Evolutionary conservation across 371 early-diverging fungal genomes (phyloP), one percentile per base, ranked within the genome.

Genomic region (Coemansia sp.): DNA sequence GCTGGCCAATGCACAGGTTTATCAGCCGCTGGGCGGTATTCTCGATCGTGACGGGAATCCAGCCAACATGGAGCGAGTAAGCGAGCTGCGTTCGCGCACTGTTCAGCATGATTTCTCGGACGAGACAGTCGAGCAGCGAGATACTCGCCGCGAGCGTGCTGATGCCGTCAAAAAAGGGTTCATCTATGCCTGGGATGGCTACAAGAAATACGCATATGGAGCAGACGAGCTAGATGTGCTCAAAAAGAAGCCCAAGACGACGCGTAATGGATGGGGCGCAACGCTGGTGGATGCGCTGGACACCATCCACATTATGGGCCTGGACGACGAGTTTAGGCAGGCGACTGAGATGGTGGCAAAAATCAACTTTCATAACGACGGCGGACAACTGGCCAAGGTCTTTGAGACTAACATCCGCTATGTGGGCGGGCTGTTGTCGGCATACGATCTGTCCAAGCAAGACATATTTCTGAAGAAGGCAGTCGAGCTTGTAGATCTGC

Each of bases 361-460:
- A 5, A 54, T 82, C n/a, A 67, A 82, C 54, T 82, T 82, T 26
- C 61, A 39, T 47, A 67, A 74, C 9, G 95, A 94, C 78, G 82
- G 85, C 47, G 84, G 90, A 30, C 72, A 80, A 65, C 65, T 65
- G 56, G 93, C 96, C 26, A 93, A 91, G 66, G 86, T 96, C 14
- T 98, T 98, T 79, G 98, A 98, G 80, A 93, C 93, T 0, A 95
- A 91, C 9, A 98, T 98, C 65, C 89, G 98, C 4, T 86, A 94
- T 1, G 78, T 98, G 3, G 98, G 98, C 25, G 96, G 95, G 8
- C 80, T 97, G 39, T 73, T 96, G 16, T 87, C 90, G 20, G 91
- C 93, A 0, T 78, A 79, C 47, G 90, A 94, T 65, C 87, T 93
- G 52, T 81, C 93, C 7, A 84, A 86, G 0, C 85, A 85, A 40